Base-by-base conservation (phyloP, 2,329 filamentous ascomycete species). In the Daldinia eschscholtzii region DNA sequence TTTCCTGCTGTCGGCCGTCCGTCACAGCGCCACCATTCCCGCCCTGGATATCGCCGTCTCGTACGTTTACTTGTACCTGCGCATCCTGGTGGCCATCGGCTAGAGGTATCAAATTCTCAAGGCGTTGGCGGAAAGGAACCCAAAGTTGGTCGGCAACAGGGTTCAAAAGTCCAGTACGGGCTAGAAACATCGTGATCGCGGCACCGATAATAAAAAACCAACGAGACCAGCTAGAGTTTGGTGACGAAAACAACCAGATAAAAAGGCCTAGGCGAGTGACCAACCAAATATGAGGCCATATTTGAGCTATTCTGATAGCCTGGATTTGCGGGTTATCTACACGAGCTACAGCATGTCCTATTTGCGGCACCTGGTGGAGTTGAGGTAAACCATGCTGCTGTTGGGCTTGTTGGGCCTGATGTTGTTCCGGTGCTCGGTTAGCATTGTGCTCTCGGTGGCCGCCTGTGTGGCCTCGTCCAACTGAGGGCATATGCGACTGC, bases 231-330 rank as follows among this genome's bases (percentile, higher is more conserved):
- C 84, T 89, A 1, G 84, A 82, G 50, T 84, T 83, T 0, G 86
- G 84, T 9, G 84, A 84, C 0, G 88, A 90, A 68, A 91, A 90
- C 79, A 89, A 88, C 87, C 88, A 91, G 12, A 91, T 84, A 75
- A 91, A 89, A 5, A 87, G 78, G 10, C 83, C 81, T 7, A 91
- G 78, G 6, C 89, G 84, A 39, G 88, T 79, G 0, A 90, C 72
- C 58, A 91, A 81, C 89, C 88, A 91, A 30, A 91, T 75, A 59
- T 90, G 85, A n/a, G 87, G 87, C 81, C 86, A 87, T n/a, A 88
- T 61, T 15, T 83, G 82, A 4, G 80, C 81, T 55, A 83, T 62
- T 23, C 76, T 67, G 39, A 84, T 67, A 18, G 81, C 79, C 30
- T 78, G 79, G 33, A 76, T 72, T 53, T 79, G 78, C 12, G 71